Evolutionary conservation across 1,139 yeast genomes (phyloP).

Genomic region (Pichia sp.): DNA sequence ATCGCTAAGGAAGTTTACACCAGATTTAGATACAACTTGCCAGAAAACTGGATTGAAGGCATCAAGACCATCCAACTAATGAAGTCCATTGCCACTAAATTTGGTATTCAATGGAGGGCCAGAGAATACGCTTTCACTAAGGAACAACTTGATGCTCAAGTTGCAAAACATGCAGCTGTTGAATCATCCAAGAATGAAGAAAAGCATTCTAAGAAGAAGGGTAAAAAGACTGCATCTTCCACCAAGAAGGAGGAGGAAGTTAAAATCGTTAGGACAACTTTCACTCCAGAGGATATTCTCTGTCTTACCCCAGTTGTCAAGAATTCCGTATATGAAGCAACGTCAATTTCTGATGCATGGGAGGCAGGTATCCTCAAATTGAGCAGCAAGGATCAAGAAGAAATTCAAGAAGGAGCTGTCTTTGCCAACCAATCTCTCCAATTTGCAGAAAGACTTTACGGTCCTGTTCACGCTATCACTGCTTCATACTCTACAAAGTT

Average conservation of each 20-base stretch:
- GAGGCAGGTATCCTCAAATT: slow-evolving; percentile 58
- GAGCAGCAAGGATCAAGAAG: slow-evolving; percentile 23
- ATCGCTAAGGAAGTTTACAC: slow-evolving; percentile 45
- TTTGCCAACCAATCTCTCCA: slow-evolving; percentile 64
- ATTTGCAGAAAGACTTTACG: slow-evolving; percentile 78
- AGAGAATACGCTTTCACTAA: slow-evolving; percentile 43
- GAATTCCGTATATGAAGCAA: slow-evolving; percentile 59
- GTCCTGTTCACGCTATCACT: slow-evolving; percentile 72
- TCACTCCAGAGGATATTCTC: slow-evolving; percentile 55
- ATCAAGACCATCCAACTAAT: slow-evolving; percentile 43
- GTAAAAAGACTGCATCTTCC: slow-evolving; percentile 25
- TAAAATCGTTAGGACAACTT: slow-evolving; percentile 33
- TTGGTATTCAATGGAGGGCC: slow-evolving; percentile 84
- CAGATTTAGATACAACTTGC: slow-evolving; percentile 58
- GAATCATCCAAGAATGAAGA: slow-evolving; percentile 9
- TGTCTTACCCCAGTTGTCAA: slow-evolving; percentile 69
- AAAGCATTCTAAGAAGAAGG: slow-evolving; percentile 30
- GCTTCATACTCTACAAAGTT: slow-evolving; percentile 39
- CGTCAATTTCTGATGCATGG: slow-evolving; percentile 71
- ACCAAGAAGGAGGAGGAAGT: slow-evolving; percentile 5
- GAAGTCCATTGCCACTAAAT: slow-evolving; percentile 67
- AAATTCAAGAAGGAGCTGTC: slow-evolving; percentile 44
- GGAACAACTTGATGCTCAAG: slow-evolving; percentile 36
- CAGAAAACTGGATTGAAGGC: slow-evolving; percentile 38
- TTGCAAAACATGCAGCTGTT: slow-evolving; percentile 17